Conservation (phyloP, 2,329 filamentous ascomycete species). For the Calonectria pauciramosa region DNA sequence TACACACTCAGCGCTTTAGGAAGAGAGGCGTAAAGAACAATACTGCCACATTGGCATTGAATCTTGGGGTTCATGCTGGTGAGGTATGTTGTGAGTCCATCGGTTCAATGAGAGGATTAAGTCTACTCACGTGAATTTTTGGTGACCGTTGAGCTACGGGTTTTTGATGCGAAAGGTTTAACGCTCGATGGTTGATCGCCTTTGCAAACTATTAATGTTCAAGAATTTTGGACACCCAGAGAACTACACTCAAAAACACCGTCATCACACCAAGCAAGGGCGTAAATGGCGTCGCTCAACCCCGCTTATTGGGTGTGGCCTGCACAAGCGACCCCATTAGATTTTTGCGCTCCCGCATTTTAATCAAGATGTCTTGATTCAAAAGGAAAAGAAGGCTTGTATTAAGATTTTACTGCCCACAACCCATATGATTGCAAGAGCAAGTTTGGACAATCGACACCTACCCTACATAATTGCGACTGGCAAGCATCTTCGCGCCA, state of each 20-base stretch:
- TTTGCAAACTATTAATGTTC: no score
- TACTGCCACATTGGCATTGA: constrained; percentile 56
- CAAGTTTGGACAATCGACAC: not conserved
- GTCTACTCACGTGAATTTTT: not conserved
- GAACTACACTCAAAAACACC: no score
- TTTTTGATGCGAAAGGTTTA: no score
- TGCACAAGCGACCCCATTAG: not conserved
- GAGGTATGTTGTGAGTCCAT: not conserved
- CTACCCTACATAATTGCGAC: constrained; percentile 12
- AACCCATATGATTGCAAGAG: not conserved
- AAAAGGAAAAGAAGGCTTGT: not conserved
- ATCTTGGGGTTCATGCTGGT: constrained; percentile 42
- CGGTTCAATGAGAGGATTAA: no score
- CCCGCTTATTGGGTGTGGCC: not conserved
- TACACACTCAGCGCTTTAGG: constrained; percentile 53
- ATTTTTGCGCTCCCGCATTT: not conserved
- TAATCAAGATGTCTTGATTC: not conserved
- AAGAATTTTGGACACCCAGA: not conserved
- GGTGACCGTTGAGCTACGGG: not conserved
- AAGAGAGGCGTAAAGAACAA: constrained; percentile 53
- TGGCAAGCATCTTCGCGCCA: not conserved
- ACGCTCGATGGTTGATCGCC: not conserved
- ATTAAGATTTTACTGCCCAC: not conserved
- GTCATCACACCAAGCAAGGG: not conserved
- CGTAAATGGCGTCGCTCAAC: not conserved